Percentiles rank a stretch among this genome's conserved stretches.
These are phyloP conservation scores for Suhomyces panamericanus DNA, from an alignment of 1,139 yeast genomes.

Conservation along the genomic window DNA sequence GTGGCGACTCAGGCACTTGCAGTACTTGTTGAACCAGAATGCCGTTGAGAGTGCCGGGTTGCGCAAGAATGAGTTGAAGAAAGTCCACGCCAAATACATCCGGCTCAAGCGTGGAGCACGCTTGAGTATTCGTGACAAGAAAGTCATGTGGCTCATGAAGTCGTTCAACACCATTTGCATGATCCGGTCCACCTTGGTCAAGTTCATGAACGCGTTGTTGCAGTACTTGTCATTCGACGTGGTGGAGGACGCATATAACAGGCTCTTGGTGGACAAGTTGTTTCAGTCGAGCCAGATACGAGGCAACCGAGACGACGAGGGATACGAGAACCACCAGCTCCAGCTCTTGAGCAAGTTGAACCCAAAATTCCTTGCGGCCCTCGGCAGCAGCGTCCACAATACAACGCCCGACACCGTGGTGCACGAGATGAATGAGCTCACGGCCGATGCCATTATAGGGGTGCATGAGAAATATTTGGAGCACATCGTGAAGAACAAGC, in stretches of 20 bases:
- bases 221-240: constrained; percentile 50
- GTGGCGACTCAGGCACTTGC: constrained; percentile 73
- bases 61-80: constrained; percentile 36
- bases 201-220: constrained; percentile 45
- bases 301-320: constrained; percentile 10
- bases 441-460: constrained; percentile 50
- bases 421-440: constrained; percentile 24
- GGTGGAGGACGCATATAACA: constrained; percentile 44
- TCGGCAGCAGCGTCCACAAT: constrained; percentile 11
- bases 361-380: constrained; percentile 13
- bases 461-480: constrained; percentile 44
- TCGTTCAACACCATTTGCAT: constrained; percentile 43
- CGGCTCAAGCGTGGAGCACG: constrained; percentile 13
- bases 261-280: constrained; percentile 26
- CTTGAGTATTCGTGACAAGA: constrained; percentile 23
- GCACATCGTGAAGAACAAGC: constrained; percentile 39
- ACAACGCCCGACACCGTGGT: constrained; percentile 4
- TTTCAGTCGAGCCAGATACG: constrained; percentile 19
- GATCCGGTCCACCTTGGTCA: constrained; percentile 46
- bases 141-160: constrained; percentile 30
- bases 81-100: constrained; percentile 18
- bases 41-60: constrained; percentile 35
- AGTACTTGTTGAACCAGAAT: constrained; percentile 49
- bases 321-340: constrained; percentile 15
- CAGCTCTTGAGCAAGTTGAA: constrained; percentile 16